phyloP scores from a whole-genome alignment of 805 yeast genomes.

The Naumovozyma dairenensis region DNA sequence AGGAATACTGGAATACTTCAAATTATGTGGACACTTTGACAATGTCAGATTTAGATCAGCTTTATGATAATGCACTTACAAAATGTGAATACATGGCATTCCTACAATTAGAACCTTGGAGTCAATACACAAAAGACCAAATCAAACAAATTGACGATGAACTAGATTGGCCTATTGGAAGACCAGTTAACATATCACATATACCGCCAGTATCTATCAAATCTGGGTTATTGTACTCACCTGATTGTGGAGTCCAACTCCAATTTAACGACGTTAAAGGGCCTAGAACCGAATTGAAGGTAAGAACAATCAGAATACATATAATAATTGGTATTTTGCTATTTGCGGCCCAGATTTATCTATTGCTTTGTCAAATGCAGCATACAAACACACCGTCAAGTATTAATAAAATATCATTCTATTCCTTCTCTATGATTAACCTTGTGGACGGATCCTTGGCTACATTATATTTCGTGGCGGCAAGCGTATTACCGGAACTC shows the following conservation, averaged over 20 bases:
- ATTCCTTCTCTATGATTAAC: conserved; percentile 54
- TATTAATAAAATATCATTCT: conserved; percentile 61
- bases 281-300: conserved; percentile 40
- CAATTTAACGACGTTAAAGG: conserved; percentile 38
- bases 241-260: conserved; percentile 71
- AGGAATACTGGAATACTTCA: conserved; percentile 37
- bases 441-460: conserved; percentile 62
- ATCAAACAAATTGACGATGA: conserved; percentile 62
- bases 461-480: conserved; percentile 48
- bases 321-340: conserved; percentile 37
- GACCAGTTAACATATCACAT: conserved; percentile 45
- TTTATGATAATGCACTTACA: conserved; percentile 26
- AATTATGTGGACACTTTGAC: conserved; percentile 31
- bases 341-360: conserved; percentile 42
- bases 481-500: conserved; percentile 44
- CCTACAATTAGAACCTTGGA: conserved; percentile 59
- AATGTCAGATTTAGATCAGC: conserved; percentile 36
- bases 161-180: conserved; percentile 61
- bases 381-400: conserved; percentile 70
- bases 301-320: conserved; percentile 31
- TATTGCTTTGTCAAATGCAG: conserved; percentile 62
- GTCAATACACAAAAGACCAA: conserved; percentile 38
- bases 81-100: conserved; percentile 66
- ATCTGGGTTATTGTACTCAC: conserved; percentile 64
- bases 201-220: conserved; percentile 49